Conservation (phyloP, 441 rosid genomes). For the Erodium moschatum region DNA sequence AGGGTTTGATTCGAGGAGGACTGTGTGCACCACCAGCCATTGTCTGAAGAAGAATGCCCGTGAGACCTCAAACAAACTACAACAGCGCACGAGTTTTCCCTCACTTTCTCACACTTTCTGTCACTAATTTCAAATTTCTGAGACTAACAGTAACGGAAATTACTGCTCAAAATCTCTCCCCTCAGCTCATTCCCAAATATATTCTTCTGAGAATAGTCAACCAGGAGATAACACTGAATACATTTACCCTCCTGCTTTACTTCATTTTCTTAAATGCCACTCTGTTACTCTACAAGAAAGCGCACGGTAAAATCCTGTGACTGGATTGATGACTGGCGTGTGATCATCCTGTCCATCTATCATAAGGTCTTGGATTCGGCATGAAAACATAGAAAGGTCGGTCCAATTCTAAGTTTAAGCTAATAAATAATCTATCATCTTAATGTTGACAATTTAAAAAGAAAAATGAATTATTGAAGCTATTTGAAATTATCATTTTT, state of each 20-base stretch:
- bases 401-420: not conserved
- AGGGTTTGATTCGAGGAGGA: not conserved
- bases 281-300: not conserved
- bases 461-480: no score
- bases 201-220: slow-evolving; percentile 1
- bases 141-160: not conserved
- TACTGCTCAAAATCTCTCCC: slow-evolving; percentile 8
- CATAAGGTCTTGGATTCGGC: not conserved
- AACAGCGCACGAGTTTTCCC: not conserved
- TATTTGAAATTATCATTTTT: no score
- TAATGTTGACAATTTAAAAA: no score
- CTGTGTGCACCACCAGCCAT: not conserved
- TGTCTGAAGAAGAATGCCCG: not conserved
- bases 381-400: not conserved
- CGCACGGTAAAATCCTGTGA: no score
- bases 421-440: no score
- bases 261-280: not conserved
- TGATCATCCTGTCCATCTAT: not conserved
- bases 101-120: not conserved
- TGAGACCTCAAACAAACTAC: not conserved
- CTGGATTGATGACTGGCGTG: not conserved
- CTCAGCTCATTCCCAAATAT: not conserved
- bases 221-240: not conserved
- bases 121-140: slow-evolving; percentile 1
- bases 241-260: not conserved